Evolutionary conservation across 495 filamentous ascomycete genomes (phyloP), one percentile per base, ranked within the genome.

Genomic region (Lasiosphaeris hirsuta): DNA sequence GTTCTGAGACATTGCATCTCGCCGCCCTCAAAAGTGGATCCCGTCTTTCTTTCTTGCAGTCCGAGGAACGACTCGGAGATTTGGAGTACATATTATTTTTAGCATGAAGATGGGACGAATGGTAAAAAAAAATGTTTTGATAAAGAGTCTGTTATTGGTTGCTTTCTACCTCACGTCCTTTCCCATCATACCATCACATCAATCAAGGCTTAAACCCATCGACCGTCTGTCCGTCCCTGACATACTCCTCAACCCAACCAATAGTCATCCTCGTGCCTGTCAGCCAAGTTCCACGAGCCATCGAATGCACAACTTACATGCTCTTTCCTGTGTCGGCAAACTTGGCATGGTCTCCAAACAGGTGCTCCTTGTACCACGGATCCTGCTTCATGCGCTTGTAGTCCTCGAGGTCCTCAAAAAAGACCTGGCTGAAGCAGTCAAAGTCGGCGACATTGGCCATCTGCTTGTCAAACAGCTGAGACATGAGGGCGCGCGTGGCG

Each of bases 271-370:
- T 54, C 35, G 8, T 0, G 3, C 39, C 19, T 2, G 11, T 37
- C 13, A 43, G 39, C 49, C 9, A n/a, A n/a, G n/a, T n/a, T n/a
- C n/a, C n/a, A n/a, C n/a, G n/a, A n/a, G n/a, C 14, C 42, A 44
- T 44, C 42, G 14, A 8, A 7, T 10, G 30, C 11, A 23, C 8
- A 8, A 42, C 51, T 54, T 34, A 56, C 74, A 51, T 60, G 56
- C 71, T 76, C 49, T 59, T 64, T 55, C 68, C 73, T 11, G 70
- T 76, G 68, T 78, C 77, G 14, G 77, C 77, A 68, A 79, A 79
- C 13, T 72, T 74, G 56, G 73, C 72, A 61, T 79, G 75, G 55
- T 80, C 77, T 18, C 60, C 59, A 10, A 66, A 47, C 8, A 77
- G 42, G 51, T 72, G 56, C 62, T 78, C 66, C 60, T 74, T 71